Base-by-base conservation (phyloP, 345 rosid species). In the Brassica juncea region DNA sequence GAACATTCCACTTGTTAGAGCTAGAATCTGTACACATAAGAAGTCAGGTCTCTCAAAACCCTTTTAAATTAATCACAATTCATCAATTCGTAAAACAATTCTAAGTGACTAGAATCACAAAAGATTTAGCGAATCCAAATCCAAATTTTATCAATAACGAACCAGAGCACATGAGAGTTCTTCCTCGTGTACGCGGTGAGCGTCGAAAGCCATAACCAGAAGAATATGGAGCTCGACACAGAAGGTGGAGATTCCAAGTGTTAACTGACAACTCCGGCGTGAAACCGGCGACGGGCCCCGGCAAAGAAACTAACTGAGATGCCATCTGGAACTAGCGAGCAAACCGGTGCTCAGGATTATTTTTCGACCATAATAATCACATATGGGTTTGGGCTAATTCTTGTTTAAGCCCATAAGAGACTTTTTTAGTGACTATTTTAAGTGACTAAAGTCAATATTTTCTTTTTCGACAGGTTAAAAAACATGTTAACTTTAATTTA, bases 1-100 rank as follows among this genome's bases (percentile, higher is more conserved):
- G 96, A 80, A 91, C 82, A 69, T 84, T 84, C 49, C 82, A 77
- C 25, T 63, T 72, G 74, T 76, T 84, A 67, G 78, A 47, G 61
- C 74, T 52, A 6, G 82, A 83, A 86, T 80, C 94, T 87, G 86
- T 52, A 27, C 70, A 28, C 31, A 12, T 8, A 74, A 44, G 0
- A 49, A 69, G 1, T 32, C 58, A 65, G 44, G 30, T 55, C 6
- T 68, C 16, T 42, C 3, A 70, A 58, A 32, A 5, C 59, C 7
- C 3, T 4, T n/a, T n/a, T n/a, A n/a, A 0, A 3, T 5, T 2
- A 34, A 0, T 23, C 5, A 52, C 0, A 1, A 2, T 23, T 42
- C 19, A 66, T 15, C 70, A 32, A 19, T 6, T 25, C 2, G 9
- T 19, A 6, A 49, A 9, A 55, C 55, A 70, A 42, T 11, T 42